Evolutionary conservation across 345 rosid genomes (phyloP).

Genomic region (Syzygium oleosum): DNA sequence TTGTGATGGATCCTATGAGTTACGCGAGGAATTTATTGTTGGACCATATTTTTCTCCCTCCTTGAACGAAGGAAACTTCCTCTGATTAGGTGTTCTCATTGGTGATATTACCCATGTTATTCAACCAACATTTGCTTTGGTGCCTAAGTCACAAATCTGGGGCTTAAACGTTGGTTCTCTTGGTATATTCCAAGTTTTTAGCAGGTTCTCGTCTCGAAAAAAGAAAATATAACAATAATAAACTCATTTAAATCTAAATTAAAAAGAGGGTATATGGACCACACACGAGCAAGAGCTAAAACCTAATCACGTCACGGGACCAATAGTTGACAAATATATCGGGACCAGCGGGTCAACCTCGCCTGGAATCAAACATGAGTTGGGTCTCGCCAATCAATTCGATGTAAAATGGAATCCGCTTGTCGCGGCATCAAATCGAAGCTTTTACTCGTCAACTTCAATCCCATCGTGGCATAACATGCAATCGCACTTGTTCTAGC

Average conservation of each 20-base stretch:
- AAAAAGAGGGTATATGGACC: background rate
- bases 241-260: background rate
- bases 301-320: background rate
- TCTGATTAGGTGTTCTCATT: background rate
- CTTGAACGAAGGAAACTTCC: background rate
- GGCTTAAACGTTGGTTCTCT: background rate
- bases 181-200: background rate
- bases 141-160: background rate
- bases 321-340: background rate
- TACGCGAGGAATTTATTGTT: background rate
- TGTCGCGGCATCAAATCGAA: background rate
- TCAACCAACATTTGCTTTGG: background rate
- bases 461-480: background rate
- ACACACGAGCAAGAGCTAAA: background rate
- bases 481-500: too few relatives aligned
- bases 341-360: background rate
- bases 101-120: background rate
- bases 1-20: background rate
- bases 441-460: background rate
- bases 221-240: background rate
- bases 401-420: background rate
- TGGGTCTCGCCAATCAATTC: background rate
- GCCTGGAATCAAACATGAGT: background rate
- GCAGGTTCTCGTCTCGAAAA: background rate
- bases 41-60: background rate